Base-by-base conservation (phyloP, 768 basidiomycete genomes). In the Kwoniella sp. region DNA sequence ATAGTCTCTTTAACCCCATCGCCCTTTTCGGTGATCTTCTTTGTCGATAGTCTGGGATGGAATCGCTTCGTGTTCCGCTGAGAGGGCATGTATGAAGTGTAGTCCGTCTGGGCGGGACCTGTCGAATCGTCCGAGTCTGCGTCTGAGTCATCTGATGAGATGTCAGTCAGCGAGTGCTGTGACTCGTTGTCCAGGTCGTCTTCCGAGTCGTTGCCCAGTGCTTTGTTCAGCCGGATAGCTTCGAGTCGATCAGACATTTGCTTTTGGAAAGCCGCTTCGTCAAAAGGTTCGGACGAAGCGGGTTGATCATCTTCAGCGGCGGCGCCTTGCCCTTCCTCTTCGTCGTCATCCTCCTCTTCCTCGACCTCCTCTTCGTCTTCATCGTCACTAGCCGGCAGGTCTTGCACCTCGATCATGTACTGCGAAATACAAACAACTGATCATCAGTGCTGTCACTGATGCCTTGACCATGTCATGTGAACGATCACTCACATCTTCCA, bases 401-500 rank as follows among this genome's bases (percentile, higher is more conserved):
- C 71, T 38, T 70, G 54, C 34, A 74, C 74, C 38, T 76, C 66
- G 38, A 60, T 55, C 56, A 71, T 72, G 58, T 77, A 64, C 66
- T 67, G 58, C 22, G 59, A 58, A 59, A 52, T 74, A 80, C 64
- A 51, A 58, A 23, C 25, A 55, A 12, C 30, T 4, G 3, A 31
- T 69, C 69, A 71, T 34, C 15, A 13, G 22, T 57, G 7, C 20
- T 2, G n/a, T 20, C 37, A 2, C 31, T 12, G 17, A 5, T 34
- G 34, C 34, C 34, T 34, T 34, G 13, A 5, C 34, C 7, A 34
- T n/a, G n/a, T n/a, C n/a, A n/a, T n/a, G n/a, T n/a, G n/a, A n/a
- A n/a, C n/a, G n/a, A 22, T n/a, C 4, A 73, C 86, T 75, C 66
- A 94, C 94, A 84, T 93, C 88, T 81, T 93, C 92, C 61, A 97